Evolutionary conservation across 768 basidiomycete species (phyloP).

Genomic region (Leccinum obscurum): DNA sequence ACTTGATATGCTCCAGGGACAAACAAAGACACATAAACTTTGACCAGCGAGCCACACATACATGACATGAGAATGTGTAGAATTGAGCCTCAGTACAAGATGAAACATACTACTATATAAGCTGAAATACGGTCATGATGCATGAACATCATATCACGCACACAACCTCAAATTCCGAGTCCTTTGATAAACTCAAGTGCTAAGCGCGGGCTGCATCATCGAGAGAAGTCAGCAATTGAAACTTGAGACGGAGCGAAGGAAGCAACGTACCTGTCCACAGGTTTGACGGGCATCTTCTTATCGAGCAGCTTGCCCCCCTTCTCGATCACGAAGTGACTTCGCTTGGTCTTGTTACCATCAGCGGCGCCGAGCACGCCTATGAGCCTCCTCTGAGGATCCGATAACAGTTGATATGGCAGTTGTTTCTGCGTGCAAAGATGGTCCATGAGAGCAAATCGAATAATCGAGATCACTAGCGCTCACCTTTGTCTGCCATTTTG

Average conservation of each 20-base stretch:
- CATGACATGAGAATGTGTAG: too few relatives aligned
- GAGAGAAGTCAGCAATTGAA: constrained; percentile 1
- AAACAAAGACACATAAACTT: too few relatives aligned
- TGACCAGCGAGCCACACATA: too few relatives aligned
- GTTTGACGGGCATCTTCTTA: constrained; percentile 83
- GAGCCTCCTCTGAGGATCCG: constrained; percentile 81
- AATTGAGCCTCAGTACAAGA: constrained; percentile 9
- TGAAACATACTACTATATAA: constrained; percentile 6
- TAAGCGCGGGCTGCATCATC: constrained; percentile 50
- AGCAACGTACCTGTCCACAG: constrained; percentile 67
- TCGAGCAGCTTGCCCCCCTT: constrained; percentile 89
- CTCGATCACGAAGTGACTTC: constrained; percentile 92
- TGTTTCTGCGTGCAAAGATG: constrained; percentile 55
- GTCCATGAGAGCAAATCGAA: neutral
- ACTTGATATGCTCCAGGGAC: too few relatives aligned
- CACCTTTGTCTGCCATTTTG: constrained; percentile 87
- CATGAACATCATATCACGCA: neutral
- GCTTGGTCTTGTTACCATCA: constrained; percentile 78
- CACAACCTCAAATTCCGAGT: constrained; percentile 9
- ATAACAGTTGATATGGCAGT: constrained; percentile 83
- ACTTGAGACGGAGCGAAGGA: neutral
- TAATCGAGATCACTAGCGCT: constrained; percentile 13
- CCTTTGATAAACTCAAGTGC: constrained; percentile 71
- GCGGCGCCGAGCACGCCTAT: constrained; percentile 83
- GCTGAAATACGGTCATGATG: neutral